Base-by-base conservation (phyloP, 2,329 filamentous ascomycete species). In the Paecilomyces formosus region DNA sequence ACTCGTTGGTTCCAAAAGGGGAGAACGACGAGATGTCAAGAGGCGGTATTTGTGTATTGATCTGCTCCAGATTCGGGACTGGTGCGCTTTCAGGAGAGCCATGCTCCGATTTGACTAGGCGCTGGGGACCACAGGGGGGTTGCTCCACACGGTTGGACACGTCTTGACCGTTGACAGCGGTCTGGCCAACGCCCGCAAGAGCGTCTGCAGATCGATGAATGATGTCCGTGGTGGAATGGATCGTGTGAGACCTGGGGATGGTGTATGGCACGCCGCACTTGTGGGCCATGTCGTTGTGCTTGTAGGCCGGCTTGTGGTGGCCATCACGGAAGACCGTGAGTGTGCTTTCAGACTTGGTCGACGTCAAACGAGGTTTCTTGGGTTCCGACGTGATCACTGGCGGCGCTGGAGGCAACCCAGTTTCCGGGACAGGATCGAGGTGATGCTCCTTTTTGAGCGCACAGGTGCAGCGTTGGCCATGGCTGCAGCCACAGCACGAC, bases 291-390 rank as follows among this genome's bases (percentile, higher is more conserved):
- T 85, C 82, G 72, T 87, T 86, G 72, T 85, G 83, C 64, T 84
- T 83, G 67, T 87, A 84, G 55, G 81, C 82, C 11, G 84, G 84
- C 73, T 85, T 85, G 73, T 86, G 84, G 64, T 86, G 84, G 59
- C 84, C 84, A 66, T 86, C 85, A 22, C 82, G 78, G 68, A 86
- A 86, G 59, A 85, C 77, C 18, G 82, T 86, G 65, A 86, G 72
- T 30, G 80, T 81, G 59, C 79, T 81, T 56, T 87, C 85, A 24
- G 83, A 85, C 64, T 82, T 83, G 58, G 81, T 80, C 53, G 80
- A 77, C 50, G 80, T 81, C 54, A 85, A 76, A 65, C 79, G 79
- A 12, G 83, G 83, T 69, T 85, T 85, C 60, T 73, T 74, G 30
- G 75, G 70, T 60, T 83, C 79, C 58, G 77, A 74, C 31, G 74